A percentile compares a stretch with the other conserved stretches of the same genome.
phyloP scores from a whole-genome alignment of 2,329 filamentous ascomycete genomes.

The Ascochyta rabiei region DNA sequence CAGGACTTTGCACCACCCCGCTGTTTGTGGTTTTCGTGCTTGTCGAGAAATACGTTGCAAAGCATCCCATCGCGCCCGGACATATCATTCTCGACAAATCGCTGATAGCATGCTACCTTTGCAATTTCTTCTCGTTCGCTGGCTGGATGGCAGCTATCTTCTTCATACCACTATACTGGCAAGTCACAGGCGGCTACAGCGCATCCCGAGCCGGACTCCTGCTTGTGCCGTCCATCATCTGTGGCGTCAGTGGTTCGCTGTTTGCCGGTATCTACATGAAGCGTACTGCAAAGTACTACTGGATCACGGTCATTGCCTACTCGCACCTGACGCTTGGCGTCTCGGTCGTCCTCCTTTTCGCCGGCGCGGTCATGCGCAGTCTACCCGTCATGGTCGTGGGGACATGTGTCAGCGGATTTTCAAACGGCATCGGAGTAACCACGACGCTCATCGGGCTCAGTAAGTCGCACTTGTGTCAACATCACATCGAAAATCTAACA shows the following conservation, averaged over 20 bases:
- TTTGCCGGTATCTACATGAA: slow-evolving; percentile 71
- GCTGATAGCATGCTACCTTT: slow-evolving; percentile 70
- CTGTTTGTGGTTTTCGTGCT: slow-evolving; percentile 71
- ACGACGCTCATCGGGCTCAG: slow-evolving; percentile 72
- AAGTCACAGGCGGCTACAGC: slow-evolving; percentile 69
- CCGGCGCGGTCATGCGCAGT: slow-evolving; percentile 59
- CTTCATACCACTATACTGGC: slow-evolving; percentile 79
- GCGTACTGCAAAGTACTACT: slow-evolving; percentile 73
- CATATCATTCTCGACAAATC: slow-evolving; percentile 72
- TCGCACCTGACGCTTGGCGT: slow-evolving; percentile 60
- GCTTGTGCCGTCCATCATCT: slow-evolving; percentile 69
- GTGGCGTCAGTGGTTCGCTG: slow-evolving; percentile 68
- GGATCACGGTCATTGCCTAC: slow-evolving; percentile 67
- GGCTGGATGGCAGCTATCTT: slow-evolving; percentile 68
- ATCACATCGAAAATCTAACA: neutral
- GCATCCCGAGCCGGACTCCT: slow-evolving; percentile 69
- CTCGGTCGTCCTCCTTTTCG: slow-evolving; percentile 62
- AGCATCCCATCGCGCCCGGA: slow-evolving; percentile 75
- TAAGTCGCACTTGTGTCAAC: slow-evolving; percentile 37
- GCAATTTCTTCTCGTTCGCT: slow-evolving; percentile 74
- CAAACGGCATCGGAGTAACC: slow-evolving; percentile 68
- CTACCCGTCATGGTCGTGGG: slow-evolving; percentile 62
- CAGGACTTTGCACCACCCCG: slow-evolving; percentile 61
- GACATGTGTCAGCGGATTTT: slow-evolving; percentile 60
- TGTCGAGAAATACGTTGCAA: slow-evolving; percentile 70